These are phyloP conservation scores for Tetracladium setigerum DNA, from an alignment of 495 filamentous ascomycete genomes.

Conservation along the genomic window DNA sequence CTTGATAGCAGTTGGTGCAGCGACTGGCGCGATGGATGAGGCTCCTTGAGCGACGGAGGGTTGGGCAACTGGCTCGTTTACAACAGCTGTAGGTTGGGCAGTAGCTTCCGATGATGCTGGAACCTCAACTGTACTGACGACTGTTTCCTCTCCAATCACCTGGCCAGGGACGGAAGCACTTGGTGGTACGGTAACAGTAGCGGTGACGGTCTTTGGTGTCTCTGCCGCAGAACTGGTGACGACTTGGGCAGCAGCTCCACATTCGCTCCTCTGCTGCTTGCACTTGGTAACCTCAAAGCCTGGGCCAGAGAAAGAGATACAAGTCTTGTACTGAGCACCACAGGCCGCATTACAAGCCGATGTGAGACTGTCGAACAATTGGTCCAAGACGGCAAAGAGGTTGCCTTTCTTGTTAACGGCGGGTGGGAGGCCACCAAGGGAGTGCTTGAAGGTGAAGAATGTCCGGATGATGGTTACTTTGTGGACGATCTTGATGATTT, in stretches of 20 bases:
- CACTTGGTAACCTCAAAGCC: slow-evolving; percentile 16
- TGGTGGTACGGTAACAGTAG: slow-evolving; percentile 11
- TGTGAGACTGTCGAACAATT: slow-evolving; percentile 13
- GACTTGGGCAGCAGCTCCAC: slow-evolving; percentile 5
- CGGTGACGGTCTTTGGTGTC: not conserved
- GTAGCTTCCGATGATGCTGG: not conserved
- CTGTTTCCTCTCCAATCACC: slow-evolving; percentile 2
- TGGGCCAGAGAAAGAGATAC: slow-evolving; percentile 11
- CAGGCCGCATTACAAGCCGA: slow-evolving; percentile 14
- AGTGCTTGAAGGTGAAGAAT: slow-evolving; percentile 16
- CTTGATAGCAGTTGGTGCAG: not conserved
- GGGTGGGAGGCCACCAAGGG: slow-evolving; percentile 16
- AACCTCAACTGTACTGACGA: not conserved
- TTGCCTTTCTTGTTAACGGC: slow-evolving; percentile 11
- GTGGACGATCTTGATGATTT: slow-evolving; percentile 4
- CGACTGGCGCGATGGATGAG: not conserved
- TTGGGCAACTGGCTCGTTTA: too few relatives aligned
- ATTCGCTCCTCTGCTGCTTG: slow-evolving; percentile 8
- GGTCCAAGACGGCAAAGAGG: slow-evolving; percentile 8
- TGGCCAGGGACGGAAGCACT: slow-evolving; percentile 8
- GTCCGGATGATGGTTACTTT: slow-evolving; percentile 15
- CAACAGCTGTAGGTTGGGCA: not conserved
- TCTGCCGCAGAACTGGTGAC: not conserved
- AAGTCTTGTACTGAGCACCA: slow-evolving; percentile 11
- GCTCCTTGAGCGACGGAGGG: too few relatives aligned